Percentiles rank a stretch among this genome's conserved stretches.
phyloP scores from a whole-genome alignment of 306 rosid species.

The Alnus glutinosa region DNA sequence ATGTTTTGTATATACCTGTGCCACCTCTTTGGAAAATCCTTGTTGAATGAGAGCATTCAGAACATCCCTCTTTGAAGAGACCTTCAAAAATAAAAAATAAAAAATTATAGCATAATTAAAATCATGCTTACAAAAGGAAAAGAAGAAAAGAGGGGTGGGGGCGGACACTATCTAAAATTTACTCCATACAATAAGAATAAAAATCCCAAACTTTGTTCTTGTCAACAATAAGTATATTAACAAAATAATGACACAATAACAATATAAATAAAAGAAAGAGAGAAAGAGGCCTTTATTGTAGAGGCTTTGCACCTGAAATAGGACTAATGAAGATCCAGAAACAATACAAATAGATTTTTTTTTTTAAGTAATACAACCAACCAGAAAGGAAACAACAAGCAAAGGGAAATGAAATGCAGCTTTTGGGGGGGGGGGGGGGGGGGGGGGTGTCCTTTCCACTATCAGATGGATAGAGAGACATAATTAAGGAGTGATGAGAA shows the following conservation, averaged over 20 bases:
- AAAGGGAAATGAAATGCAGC: too few species aligned
- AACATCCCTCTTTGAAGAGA: conserved; percentile 71
- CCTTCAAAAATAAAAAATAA: conserved; percentile 42
- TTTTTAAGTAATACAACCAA: too few species aligned
- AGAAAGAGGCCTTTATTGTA: too few species aligned
- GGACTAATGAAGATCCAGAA: too few species aligned
- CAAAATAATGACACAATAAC: background rate
- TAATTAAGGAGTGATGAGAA: too few species aligned
- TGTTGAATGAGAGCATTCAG: conserved; percentile 59
- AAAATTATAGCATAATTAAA: conserved; percentile 15
- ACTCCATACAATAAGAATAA: background rate
- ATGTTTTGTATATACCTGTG: conserved; percentile 58
- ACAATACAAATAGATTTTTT: background rate
- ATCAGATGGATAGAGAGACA: too few species aligned
- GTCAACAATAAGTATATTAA: background rate
- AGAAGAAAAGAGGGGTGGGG: background rate
- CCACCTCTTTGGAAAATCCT: conserved; percentile 88
- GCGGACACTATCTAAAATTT: background rate
- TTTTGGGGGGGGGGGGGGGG: too few species aligned
- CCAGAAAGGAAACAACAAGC: too few species aligned
- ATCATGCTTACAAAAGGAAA: background rate
- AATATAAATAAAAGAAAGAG: background rate
- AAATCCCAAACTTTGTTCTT: background rate
- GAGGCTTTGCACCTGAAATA: too few species aligned
- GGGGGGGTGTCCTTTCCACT: too few species aligned